Evolutionary conservation across 257 asterid species (phyloP).

Genomic region (Asclepias syriaca): DNA sequence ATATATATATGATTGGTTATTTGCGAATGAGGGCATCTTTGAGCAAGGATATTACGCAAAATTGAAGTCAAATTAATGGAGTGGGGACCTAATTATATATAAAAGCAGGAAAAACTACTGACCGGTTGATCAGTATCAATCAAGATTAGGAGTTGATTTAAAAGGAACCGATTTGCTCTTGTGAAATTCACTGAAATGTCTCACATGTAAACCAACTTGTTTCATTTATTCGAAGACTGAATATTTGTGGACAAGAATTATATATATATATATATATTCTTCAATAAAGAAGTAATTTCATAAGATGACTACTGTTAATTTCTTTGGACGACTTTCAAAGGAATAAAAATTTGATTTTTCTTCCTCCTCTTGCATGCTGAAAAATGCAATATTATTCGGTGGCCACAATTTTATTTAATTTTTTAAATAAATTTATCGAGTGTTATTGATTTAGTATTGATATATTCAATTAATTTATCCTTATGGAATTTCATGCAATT

Average conservation of each 20-base stretch:
- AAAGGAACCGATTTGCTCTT: not conserved
- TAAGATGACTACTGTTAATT: too few relatives aligned
- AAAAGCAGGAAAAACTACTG: not conserved
- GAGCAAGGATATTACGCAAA: not conserved
- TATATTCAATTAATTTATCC: too few relatives aligned
- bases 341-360: too few relatives aligned
- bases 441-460: too few relatives aligned
- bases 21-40: conserved; percentile 4
- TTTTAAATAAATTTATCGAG: too few relatives aligned
- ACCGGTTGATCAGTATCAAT: not conserved
- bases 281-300: too few relatives aligned
- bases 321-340: too few relatives aligned
- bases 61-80: not conserved
- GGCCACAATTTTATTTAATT: too few relatives aligned
- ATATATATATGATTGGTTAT: not conserved
- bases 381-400: too few relatives aligned
- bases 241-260: not conserved
- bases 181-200: not conserved
- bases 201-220: not conserved
- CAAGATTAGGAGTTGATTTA: not conserved
- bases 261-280: too few relatives aligned
- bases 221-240: not conserved
- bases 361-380: too few relatives aligned
- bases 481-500: too few relatives aligned
- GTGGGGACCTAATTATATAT: not conserved